phyloP scores from a whole-genome alignment of 495 filamentous ascomycete genomes.

The Collariella sp. region DNA sequence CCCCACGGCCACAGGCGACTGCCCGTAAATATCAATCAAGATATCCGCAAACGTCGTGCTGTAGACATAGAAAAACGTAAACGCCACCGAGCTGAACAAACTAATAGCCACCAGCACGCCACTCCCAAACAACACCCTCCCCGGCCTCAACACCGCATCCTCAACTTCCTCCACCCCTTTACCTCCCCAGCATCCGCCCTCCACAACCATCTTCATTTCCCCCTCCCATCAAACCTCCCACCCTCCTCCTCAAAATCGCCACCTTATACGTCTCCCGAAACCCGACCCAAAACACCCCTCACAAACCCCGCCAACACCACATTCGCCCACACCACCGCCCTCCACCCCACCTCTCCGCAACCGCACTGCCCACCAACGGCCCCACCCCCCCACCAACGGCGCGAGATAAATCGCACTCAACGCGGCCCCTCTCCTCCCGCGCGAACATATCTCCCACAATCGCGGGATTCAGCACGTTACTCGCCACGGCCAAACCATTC shows the following conservation, averaged over 20 bases:
- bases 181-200: constrained; percentile 22
- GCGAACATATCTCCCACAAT: constrained; percentile 52
- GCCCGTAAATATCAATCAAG: constrained; percentile 37
- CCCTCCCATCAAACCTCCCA: constrained; percentile 21
- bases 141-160: constrained; percentile 41
- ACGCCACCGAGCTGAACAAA: constrained; percentile 42
- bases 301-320: constrained; percentile 40
- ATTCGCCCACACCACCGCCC: constrained; percentile 47
- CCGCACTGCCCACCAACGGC: constrained; percentile 50
- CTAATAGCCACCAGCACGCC: constrained; percentile 42
- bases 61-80: constrained; percentile 48
- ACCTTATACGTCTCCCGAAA: constrained; percentile 46
- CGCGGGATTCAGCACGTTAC: constrained; percentile 49
- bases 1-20: constrained; percentile 40
- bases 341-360: constrained; percentile 53
- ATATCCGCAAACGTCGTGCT: constrained; percentile 46
- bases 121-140: constrained; percentile 38
- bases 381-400: constrained; percentile 45
- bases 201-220: constrained; percentile 32
- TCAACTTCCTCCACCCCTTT: constrained; percentile 17
- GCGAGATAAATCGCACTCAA: constrained; percentile 44
- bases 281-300: constrained; percentile 39
- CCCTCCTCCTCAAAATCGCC: constrained; percentile 38
- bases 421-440: constrained; percentile 38
- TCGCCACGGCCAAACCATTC: constrained; percentile 45